These are phyloP conservation scores for Trichoderma semiorbis DNA, from an alignment of 2,329 filamentous ascomycete species.

Conservation along the genomic window DNA sequence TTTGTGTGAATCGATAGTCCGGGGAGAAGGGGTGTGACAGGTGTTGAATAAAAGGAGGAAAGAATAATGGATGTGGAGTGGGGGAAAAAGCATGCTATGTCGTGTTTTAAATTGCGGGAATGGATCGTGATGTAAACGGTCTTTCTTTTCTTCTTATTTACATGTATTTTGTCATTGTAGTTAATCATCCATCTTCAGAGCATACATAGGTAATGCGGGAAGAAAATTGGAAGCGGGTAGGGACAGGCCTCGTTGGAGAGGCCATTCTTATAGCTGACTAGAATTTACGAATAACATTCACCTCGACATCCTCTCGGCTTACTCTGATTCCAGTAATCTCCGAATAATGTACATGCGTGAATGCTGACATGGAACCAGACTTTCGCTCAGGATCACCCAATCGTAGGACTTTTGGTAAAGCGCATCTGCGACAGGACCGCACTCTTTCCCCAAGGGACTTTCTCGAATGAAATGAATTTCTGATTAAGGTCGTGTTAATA, in stretches of 20 bases:
- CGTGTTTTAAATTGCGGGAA: background rate
- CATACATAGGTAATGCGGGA: background rate
- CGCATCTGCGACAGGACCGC: background rate
- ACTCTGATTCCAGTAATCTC: background rate
- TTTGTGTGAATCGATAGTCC: background rate
- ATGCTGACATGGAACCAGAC: too few species aligned
- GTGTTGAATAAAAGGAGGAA: background rate
- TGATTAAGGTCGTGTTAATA: background rate
- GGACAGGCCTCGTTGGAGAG: background rate
- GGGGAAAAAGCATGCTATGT: background rate
- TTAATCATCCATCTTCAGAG: background rate
- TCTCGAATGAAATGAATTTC: rapidly evolving
- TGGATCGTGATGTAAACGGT: conserved; percentile 2
- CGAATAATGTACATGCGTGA: background rate
- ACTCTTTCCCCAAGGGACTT: background rate
- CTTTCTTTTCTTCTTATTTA: background rate
- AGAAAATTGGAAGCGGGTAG: conserved; percentile 3
- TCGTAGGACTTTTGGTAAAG: background rate
- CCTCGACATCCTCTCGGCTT: background rate
- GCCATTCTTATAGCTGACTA: background rate
- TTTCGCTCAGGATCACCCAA: background rate
- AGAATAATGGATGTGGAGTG: conserved; percentile 2
- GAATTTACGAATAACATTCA: conserved; percentile 5
- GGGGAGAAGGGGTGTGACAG: background rate
- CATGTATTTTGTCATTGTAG: conserved; percentile 12